These are phyloP conservation scores for Suhomyces kunorum DNA, from an alignment of 1,139 yeast genomes.

Conservation along the genomic window DNA sequence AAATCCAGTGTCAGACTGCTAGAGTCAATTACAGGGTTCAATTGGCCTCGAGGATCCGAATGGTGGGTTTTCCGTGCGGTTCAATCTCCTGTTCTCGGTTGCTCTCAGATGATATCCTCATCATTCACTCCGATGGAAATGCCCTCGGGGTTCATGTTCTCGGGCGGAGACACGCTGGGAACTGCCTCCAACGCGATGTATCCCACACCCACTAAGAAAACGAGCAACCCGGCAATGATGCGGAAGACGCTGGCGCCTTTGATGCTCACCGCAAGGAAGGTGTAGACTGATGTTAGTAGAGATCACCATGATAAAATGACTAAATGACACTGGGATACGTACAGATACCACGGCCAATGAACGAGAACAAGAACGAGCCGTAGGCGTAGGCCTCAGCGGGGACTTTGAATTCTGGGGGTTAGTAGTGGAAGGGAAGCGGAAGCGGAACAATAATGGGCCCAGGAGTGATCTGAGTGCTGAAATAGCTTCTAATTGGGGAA, in stretches of 20 bases:
- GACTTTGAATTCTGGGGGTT: constrained; percentile 54
- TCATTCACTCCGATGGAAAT: constrained; percentile 46
- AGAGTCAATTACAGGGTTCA: too few species aligned
- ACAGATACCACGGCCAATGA: constrained; percentile 79
- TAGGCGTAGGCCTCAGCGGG: constrained; percentile 69
- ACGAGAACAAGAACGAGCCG: constrained; percentile 80
- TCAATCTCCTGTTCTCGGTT: too few species aligned
- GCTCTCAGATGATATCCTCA: constrained; percentile 39
- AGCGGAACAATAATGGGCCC: background rate
- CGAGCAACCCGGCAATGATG: constrained; percentile 53
- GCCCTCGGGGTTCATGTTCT: constrained; percentile 65
- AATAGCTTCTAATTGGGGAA: too few species aligned
- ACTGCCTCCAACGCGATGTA: constrained; percentile 66
- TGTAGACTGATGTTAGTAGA: constrained; percentile 50
- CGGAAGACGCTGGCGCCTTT: constrained; percentile 60
- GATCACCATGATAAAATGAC: background rate
- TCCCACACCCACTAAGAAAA: constrained; percentile 58
- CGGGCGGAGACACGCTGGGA: constrained; percentile 71
- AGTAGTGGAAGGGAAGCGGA: constrained; percentile 11
- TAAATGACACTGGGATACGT: constrained; percentile 36
- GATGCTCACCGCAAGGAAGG: constrained; percentile 64
- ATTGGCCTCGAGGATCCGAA: too few species aligned
- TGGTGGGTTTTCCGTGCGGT: too few species aligned
- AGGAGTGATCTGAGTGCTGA: too few species aligned
- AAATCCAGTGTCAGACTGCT: too few species aligned